Conservation (phyloP, 495 filamentous ascomycete species). For the Stereocaulon alpinum region DNA sequence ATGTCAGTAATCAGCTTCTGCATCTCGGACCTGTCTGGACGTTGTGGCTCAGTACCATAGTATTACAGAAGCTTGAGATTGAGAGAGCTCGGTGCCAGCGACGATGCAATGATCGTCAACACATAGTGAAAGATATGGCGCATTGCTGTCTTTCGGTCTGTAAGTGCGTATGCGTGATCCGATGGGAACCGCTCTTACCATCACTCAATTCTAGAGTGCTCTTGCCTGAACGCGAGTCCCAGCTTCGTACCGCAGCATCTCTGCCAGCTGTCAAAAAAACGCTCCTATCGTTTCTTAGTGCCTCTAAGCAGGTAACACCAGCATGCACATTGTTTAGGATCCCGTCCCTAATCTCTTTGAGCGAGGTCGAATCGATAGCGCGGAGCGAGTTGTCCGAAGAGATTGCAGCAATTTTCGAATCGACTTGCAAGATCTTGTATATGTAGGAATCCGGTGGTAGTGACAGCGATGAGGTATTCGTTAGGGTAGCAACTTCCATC, state of each 20-base stretch:
- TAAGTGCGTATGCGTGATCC: background rate
- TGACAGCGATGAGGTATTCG: constrained; percentile 33
- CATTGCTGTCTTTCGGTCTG: constrained; percentile 29
- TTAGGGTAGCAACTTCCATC: constrained; percentile 5
- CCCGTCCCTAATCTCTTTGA: constrained; percentile 30
- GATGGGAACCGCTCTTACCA: constrained; percentile 11
- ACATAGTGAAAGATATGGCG: constrained; percentile 59
- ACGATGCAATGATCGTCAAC: constrained; percentile 52
- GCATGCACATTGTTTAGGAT: constrained; percentile 30
- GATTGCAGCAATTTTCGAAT: constrained; percentile 36
- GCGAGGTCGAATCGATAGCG: constrained; percentile 34
- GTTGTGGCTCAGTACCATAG: constrained; percentile 47
- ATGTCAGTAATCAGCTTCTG: constrained; percentile 29
- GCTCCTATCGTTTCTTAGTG: constrained; percentile 21
- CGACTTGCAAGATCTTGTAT: constrained; percentile 32
- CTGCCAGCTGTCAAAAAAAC: constrained; percentile 38
- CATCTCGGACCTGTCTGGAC: constrained; percentile 18
- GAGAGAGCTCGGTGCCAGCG: constrained; percentile 68
- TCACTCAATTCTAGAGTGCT: constrained; percentile 15
- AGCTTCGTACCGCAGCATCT: constrained; percentile 38
- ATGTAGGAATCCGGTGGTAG: constrained; percentile 42
- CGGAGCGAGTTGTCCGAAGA: constrained; percentile 49
- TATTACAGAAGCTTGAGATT: constrained; percentile 59
- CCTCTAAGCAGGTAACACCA: constrained; percentile 36
- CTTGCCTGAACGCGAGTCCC: constrained; percentile 29